A percentile compares a stretch with the other conserved stretches of the same genome.
These are phyloP conservation scores for Posidonia australis DNA, from an alignment of 106 monocot genomes.

Conservation along the genomic window DNA sequence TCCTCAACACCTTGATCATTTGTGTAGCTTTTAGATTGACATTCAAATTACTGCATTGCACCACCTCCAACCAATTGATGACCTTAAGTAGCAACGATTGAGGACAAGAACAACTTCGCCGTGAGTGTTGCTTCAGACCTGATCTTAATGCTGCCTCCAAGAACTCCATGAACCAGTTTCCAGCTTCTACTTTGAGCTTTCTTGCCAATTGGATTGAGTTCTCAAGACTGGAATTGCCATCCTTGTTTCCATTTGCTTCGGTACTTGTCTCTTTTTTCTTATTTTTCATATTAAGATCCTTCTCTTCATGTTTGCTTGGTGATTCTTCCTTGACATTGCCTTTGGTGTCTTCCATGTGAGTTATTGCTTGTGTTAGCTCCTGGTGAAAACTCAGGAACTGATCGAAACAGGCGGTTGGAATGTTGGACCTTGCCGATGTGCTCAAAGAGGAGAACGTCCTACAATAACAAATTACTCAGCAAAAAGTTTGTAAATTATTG, in stretches of 20 bases:
- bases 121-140: slow-evolving; percentile 34
- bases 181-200: slow-evolving; percentile 54
- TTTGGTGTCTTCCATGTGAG: slow-evolving; percentile 35
- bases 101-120: slow-evolving; percentile 22
- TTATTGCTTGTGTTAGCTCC: slow-evolving; percentile 35
- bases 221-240: slow-evolving; percentile 9
- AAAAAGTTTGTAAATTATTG: too few species aligned
- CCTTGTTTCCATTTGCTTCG: slow-evolving; percentile 8
- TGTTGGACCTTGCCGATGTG: slow-evolving; percentile 25
- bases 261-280: neutral
- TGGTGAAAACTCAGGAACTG: slow-evolving; percentile 56
- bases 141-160: slow-evolving; percentile 54
- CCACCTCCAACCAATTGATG: slow-evolving; percentile 89
- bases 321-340: slow-evolving; percentile 5
- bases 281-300: neutral
- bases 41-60: slow-evolving; percentile 22
- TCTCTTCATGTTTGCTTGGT: neutral
- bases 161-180: slow-evolving; percentile 87
- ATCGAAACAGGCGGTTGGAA: slow-evolving; percentile 43
- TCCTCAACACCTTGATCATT: neutral
- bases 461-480: neutral
- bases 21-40: neutral
- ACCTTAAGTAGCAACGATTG: slow-evolving; percentile 67
- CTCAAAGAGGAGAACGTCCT: slow-evolving; percentile 57
- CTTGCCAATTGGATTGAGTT: slow-evolving; percentile 48